phyloP scores from a whole-genome alignment of 106 monocot species.

The Posidonia australis region DNA sequence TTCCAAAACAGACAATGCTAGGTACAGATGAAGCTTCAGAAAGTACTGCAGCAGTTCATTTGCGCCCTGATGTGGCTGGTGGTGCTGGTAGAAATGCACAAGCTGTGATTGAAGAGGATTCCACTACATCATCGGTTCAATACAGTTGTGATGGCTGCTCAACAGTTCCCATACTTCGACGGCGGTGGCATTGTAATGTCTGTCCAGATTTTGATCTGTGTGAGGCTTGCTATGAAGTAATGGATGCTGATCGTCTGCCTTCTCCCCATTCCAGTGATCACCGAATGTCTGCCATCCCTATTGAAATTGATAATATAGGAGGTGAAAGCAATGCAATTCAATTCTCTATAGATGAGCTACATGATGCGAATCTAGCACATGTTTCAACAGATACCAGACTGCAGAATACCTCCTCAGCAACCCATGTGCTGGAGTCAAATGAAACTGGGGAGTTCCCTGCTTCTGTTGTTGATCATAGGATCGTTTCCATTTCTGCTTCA shows the following conservation, averaged over 20 bases:
- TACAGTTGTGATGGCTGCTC: conserved; percentile 99
- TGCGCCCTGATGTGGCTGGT: conserved; percentile 32
- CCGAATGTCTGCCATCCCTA: conserved; percentile 91
- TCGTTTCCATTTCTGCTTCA: conserved; percentile 93
- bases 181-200: conserved; percentile 89
- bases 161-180: conserved; percentile 90
- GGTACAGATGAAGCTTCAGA: conserved; percentile 64
- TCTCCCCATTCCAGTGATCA: conserved; percentile 91
- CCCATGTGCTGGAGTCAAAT: conserved; percentile 54
- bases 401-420: conserved; percentile 39
- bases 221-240: conserved; percentile 90
- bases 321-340: conserved; percentile 67
- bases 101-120: conserved; percentile 84
- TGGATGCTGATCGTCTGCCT: conserved; percentile 86
- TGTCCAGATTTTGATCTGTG: conserved; percentile 99
- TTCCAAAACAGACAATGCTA: conserved; percentile 95
- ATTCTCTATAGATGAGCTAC: conserved; percentile 73
- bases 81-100: conserved; percentile 49
- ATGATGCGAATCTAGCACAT: conserved; percentile 42
- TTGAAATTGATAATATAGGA: conserved; percentile 73
- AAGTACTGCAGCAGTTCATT: conserved; percentile 24
- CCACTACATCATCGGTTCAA: conserved; percentile 77
- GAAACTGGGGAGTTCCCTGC: conserved; percentile 48
- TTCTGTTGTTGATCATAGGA: conserved; percentile 39
- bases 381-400: conserved; percentile 31